Conservation (phyloP, 1,139 yeast genomes). For the Candida gigantensis region DNA sequence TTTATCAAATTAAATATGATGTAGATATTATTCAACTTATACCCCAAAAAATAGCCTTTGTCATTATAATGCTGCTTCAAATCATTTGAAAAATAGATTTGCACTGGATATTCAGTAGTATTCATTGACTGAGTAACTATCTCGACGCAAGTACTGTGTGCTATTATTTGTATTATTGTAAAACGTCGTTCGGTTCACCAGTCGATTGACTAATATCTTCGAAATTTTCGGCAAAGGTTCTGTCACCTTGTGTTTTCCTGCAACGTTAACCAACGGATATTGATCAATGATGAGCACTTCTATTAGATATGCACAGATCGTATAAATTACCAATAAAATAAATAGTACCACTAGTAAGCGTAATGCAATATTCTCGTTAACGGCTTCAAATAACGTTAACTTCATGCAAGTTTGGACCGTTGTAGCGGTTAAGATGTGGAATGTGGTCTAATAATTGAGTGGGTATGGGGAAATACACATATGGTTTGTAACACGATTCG, state of each 20-base stretch:
- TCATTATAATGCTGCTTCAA: conserved; percentile 17
- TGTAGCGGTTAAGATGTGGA: too few relatives aligned
- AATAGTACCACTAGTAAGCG: conserved; percentile 2
- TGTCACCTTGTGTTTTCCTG: background rate
- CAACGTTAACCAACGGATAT: conserved; percentile 9
- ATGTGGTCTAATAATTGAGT: too few relatives aligned
- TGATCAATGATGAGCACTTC: conserved; percentile 8
- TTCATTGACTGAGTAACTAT: conserved; percentile 34
- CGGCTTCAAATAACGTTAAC: too few relatives aligned
- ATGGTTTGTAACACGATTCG: too few relatives aligned
- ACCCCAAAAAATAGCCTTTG: conserved; percentile 26
- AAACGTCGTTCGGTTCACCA: conserved; percentile 17
- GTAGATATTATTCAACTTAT: conserved; percentile 23
- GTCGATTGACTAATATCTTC: background rate
- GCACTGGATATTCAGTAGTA: conserved; percentile 17
- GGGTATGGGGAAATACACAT: too few relatives aligned
- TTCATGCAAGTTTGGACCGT: too few relatives aligned
- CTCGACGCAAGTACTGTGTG: conserved; percentile 45
- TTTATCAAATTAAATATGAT: conserved; percentile 26
- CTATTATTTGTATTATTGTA: conserved; percentile 43
- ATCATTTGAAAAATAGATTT: conserved; percentile 41
- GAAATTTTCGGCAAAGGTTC: background rate
- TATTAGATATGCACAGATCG: conserved; percentile 1
- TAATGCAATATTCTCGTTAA: too few relatives aligned
- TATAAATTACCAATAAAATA: background rate